A percentile compares a stretch with the other conserved stretches of the same genome.
These are phyloP conservation scores for Tetradesmus lagerheimii DNA, from an alignment of 139 green algal species.

Conservation along the genomic window DNA sequence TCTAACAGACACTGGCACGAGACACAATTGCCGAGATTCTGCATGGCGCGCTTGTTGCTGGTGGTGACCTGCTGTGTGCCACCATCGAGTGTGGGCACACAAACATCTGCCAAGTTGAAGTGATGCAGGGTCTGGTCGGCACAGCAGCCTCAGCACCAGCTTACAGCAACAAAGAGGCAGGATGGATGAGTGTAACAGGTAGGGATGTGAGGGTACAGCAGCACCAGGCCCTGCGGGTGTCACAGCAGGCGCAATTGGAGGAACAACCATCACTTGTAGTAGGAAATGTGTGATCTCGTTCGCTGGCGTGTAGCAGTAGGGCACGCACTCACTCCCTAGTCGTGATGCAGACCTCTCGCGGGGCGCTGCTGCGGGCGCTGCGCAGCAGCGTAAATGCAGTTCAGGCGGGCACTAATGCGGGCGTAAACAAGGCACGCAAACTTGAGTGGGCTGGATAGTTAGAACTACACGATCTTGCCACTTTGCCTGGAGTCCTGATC, in stretches of 20 bases:
- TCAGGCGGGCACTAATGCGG: neutral
- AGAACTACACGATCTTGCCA: neutral
- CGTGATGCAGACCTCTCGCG: constrained; percentile 22
- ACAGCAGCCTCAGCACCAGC: too few relatives aligned
- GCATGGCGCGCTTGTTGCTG: too few relatives aligned
- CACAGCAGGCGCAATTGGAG: neutral
- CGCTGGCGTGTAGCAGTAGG: neutral
- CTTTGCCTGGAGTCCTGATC: neutral
- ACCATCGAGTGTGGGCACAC: too few relatives aligned
- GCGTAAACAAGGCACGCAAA: constrained; percentile 17
- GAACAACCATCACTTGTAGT: neutral
- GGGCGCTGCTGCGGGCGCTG: constrained; percentile 14
- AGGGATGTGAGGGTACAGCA: neutral
- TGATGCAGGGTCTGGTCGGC: too few relatives aligned
- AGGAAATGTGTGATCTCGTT: neutral
- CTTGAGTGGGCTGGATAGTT: neutral
- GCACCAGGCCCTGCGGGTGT: neutral
- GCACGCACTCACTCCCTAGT: neutral
- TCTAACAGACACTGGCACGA: too few relatives aligned
- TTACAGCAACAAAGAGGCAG: too few relatives aligned
- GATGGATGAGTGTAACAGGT: neutral
- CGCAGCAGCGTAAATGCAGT: neutral
- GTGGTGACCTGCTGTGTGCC: too few relatives aligned
- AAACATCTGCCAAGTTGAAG: too few relatives aligned
- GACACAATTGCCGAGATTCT: too few relatives aligned